Percentiles rank a stretch among this genome's conserved stretches.
Conservation (phyloP, 257 asterid genomes). For the Capsicum chinense region DNA sequence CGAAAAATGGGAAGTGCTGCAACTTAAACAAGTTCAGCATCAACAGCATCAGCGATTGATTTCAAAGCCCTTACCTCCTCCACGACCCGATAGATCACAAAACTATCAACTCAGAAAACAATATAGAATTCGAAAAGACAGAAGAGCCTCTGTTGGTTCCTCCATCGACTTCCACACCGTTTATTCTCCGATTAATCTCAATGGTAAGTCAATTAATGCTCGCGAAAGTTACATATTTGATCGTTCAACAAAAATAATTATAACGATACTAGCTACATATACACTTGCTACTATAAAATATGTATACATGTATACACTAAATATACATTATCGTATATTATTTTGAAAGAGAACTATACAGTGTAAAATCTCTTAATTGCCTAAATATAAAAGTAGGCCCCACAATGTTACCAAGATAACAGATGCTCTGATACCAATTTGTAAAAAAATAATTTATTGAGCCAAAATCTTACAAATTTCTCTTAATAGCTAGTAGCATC, state of each 20-base stretch:
- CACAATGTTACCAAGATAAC: too few species aligned
- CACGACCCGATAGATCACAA: conserved; percentile 39
- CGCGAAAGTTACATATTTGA: not conserved
- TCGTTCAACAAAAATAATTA: not conserved
- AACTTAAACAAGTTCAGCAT: conserved; percentile 34
- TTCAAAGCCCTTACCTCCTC: conserved; percentile 18
- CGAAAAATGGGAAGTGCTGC: conserved; percentile 51
- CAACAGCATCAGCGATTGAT: conserved; percentile 8
- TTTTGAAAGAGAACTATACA: too few species aligned
- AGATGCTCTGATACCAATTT: not conserved
- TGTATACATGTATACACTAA: too few species aligned
- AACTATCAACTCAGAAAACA: conserved; percentile 47
- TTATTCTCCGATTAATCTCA: not conserved
- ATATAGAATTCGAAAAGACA: conserved; percentile 41
- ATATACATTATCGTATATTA: too few species aligned
- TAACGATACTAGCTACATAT: not conserved
- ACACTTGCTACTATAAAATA: too few species aligned
- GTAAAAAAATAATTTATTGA: not conserved
- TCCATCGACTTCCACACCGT: conserved; percentile 51
- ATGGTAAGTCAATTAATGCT: not conserved
- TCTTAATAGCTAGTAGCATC: not conserved
- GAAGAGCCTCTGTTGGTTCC: conserved; percentile 72
- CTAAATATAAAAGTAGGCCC: too few species aligned
- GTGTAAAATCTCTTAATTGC: too few species aligned
- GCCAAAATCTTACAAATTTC: not conserved